Conservation (phyloP, 257 asterid species). For the Datura wrightii region DNA sequence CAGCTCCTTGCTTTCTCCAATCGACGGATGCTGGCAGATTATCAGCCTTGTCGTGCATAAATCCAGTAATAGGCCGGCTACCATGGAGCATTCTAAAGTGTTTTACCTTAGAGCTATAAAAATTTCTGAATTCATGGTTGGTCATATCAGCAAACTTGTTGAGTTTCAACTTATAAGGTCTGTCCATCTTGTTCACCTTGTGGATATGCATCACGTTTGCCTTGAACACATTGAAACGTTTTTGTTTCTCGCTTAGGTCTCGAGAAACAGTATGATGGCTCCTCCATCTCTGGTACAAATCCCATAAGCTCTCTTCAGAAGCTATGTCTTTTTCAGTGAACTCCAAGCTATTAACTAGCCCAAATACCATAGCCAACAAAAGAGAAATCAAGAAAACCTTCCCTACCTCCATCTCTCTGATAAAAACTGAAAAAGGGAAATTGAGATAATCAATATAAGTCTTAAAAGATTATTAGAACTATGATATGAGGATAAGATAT, state of each 20-base stretch:
- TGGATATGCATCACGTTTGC: slow-evolving; percentile 74
- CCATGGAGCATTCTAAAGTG: slow-evolving; percentile 72
- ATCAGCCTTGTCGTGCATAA: slow-evolving; percentile 55
- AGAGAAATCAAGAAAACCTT: slow-evolving; percentile 47
- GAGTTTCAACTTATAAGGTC: slow-evolving; percentile 84
- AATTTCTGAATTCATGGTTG: slow-evolving; percentile 65
- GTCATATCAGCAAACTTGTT: slow-evolving; percentile 84
- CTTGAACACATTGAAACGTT: slow-evolving; percentile 84
- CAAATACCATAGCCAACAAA: slow-evolving; percentile 44
- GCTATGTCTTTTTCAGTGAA: slow-evolving; percentile 73
- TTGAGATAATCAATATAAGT: not conserved
- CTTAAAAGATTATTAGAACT: not conserved
- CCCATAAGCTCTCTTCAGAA: slow-evolving; percentile 86
- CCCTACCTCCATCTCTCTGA: slow-evolving; percentile 41
- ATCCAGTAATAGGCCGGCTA: slow-evolving; percentile 47
- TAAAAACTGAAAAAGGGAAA: slow-evolving; percentile 32
- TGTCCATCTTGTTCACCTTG: slow-evolving; percentile 68
- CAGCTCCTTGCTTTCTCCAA: slow-evolving; percentile 88
- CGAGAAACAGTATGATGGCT: slow-evolving; percentile 77
- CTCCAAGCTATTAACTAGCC: slow-evolving; percentile 57
- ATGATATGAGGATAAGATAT: not conserved
- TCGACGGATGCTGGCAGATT: slow-evolving; percentile 69
- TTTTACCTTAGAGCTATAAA: slow-evolving; percentile 65
- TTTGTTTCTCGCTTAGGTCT: slow-evolving; percentile 62
- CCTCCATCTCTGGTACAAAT: slow-evolving; percentile 79